Percentiles rank a stretch among this genome's conserved stretches.
Evolutionary conservation across 2,329 filamentous ascomycete species (phyloP).

Genomic region (Rosellinia necatrix): DNA sequence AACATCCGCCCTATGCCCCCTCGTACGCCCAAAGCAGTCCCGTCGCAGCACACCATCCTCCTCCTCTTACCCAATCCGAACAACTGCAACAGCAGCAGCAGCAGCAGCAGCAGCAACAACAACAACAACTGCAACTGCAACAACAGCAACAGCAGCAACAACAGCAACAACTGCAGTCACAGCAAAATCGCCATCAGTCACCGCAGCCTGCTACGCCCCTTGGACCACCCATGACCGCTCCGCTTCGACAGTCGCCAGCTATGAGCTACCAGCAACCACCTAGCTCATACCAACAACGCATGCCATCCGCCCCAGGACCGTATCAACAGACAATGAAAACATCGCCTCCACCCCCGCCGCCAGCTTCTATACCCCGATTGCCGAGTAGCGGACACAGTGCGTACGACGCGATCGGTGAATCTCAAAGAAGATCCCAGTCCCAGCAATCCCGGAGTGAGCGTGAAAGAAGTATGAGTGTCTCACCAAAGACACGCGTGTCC

Average conservation of each 20-base stretch:
- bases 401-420: slow-evolving; percentile 50
- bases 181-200: slow-evolving; percentile 50
- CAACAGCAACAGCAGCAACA: slow-evolving; percentile 54
- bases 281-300: slow-evolving; percentile 64
- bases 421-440: slow-evolving; percentile 56
- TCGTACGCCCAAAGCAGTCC: slow-evolving; percentile 61
- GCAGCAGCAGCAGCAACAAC: slow-evolving; percentile 58
- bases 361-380: slow-evolving; percentile 45
- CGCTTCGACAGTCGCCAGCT: slow-evolving; percentile 51
- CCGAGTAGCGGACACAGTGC: slow-evolving; percentile 48
- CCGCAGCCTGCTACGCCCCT: slow-evolving; percentile 61
- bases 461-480: slow-evolving; percentile 74
- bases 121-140: slow-evolving; percentile 39
- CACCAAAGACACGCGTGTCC: slow-evolving; percentile 72
- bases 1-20: slow-evolving; percentile 55
- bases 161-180: slow-evolving; percentile 47
- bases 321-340: slow-evolving; percentile 40
- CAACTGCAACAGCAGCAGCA: slow-evolving; percentile 41
- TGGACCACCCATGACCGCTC: slow-evolving; percentile 53
- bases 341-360: slow-evolving; percentile 45
- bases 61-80: too few relatives aligned
- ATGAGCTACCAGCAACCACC: slow-evolving; percentile 54
- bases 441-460: slow-evolving; percentile 64
- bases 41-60: slow-evolving; percentile 50
- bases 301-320: slow-evolving; percentile 37